Percentiles rank a stretch among this genome's conserved stretches.
phyloP scores from a whole-genome alignment of 306 rosid genomes.

The Calophaca sinica region DNA sequence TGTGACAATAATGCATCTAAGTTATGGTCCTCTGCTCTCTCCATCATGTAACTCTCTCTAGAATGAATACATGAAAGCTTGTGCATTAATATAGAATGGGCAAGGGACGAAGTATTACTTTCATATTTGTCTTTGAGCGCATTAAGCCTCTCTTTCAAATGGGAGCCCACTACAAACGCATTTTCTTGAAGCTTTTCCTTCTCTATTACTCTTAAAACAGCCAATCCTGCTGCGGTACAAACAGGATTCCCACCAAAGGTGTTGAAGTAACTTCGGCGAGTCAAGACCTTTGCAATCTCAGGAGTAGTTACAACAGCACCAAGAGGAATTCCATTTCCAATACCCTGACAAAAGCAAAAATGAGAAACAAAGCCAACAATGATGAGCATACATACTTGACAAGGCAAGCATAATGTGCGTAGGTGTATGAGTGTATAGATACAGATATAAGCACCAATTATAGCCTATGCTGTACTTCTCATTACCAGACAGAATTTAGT shows the following conservation, averaged over 20 bases:
- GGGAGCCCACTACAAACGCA: conserved; percentile 74
- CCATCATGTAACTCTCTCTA: conserved; percentile 1
- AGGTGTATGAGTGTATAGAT: no score
- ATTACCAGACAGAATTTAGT: no score
- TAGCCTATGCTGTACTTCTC: no score
- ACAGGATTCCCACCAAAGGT: conserved; percentile 98
- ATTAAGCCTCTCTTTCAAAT: conserved; percentile 74
- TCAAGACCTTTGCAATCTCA: conserved; percentile 81
- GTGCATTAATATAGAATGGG: conserved; percentile 1
- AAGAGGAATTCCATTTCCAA: conserved; percentile 98
- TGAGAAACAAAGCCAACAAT: conserved; percentile 21
- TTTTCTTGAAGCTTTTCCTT: conserved; percentile 90
- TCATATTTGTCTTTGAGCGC: conserved; percentile 78
- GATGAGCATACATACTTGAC: no score
- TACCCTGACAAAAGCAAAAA: conserved; percentile 62
- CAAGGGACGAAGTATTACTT: conserved; percentile 50
- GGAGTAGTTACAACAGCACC: conserved; percentile 98
- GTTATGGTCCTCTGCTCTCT: not conserved
- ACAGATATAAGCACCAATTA: no score
- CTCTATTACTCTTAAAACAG: conserved; percentile 87
- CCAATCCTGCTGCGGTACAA: conserved; percentile 90
- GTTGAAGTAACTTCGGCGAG: conserved; percentile 80
- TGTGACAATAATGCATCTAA: not conserved
- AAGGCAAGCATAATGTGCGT: no score
- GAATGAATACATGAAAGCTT: not conserved